These are phyloP conservation scores for Mortierella claussenii DNA, from an alignment of 192 early-diverging fungal genomes.

Conservation along the genomic window DNA sequence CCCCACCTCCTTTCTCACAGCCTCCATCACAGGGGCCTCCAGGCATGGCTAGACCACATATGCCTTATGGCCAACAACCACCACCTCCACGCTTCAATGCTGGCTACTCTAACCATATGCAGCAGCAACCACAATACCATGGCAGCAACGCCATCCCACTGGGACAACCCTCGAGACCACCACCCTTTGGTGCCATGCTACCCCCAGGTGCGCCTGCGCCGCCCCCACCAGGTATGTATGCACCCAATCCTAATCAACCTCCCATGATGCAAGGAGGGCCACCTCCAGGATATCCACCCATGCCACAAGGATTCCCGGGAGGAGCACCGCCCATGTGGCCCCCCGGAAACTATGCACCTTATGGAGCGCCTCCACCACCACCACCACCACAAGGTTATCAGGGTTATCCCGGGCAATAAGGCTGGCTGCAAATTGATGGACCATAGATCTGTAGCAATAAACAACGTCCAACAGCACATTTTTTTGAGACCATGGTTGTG, in stretches of 20 bases:
- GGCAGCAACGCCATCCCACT: slow-evolving; percentile 49
- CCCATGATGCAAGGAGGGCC: slow-evolving; percentile 44
- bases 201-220: slow-evolving; percentile 26
- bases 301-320: slow-evolving; percentile 21
- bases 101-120: slow-evolving; percentile 38
- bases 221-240: slow-evolving; percentile 45
- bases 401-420: slow-evolving; percentile 37
- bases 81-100: slow-evolving; percentile 21
- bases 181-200: slow-evolving; percentile 41
- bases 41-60: slow-evolving; percentile 46
- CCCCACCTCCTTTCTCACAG: slow-evolving; percentile 35
- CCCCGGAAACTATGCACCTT: slow-evolving; percentile 51
- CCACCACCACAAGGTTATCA: slow-evolving; percentile 34
- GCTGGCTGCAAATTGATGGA: too few species aligned
- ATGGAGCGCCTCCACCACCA: slow-evolving; percentile 37
- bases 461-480: too few species aligned
- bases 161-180: slow-evolving; percentile 41
- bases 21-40: slow-evolving; percentile 23
- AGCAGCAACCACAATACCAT: slow-evolving; percentile 40
- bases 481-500: too few species aligned
- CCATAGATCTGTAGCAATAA: too few species aligned
- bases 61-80: slow-evolving; percentile 24
- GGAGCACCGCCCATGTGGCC: slow-evolving; percentile 34
- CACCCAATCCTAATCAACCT: slow-evolving; percentile 39
- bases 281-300: slow-evolving; percentile 29